These are phyloP conservation scores for Termitomyces sp. DNA, from an alignment of 768 basidiomycete genomes.

Conservation along the genomic window DNA sequence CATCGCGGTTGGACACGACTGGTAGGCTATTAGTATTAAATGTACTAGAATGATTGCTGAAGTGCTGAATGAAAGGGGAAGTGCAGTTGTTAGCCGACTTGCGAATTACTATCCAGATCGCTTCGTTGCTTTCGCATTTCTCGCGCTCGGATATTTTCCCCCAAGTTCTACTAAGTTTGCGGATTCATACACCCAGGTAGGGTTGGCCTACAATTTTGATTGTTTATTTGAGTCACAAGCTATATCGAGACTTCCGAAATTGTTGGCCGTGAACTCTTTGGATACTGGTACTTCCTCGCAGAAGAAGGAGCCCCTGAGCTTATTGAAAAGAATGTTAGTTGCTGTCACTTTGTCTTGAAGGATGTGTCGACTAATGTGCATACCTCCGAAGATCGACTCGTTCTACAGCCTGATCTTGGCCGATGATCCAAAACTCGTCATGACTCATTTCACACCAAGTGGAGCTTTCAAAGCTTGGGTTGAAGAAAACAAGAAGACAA, in stretches of 20 bases:
- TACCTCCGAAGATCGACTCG: constrained; percentile 29
- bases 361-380: neutral
- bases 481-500: constrained; percentile 17
- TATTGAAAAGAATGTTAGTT: constrained; percentile 31
- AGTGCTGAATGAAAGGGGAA: constrained; percentile 28
- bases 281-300: constrained; percentile 34
- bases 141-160: constrained; percentile 29
- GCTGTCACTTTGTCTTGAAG: neutral
- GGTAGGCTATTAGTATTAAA: constrained; percentile 19
- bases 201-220: neutral
- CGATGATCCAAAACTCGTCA: constrained; percentile 22
- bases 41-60: neutral
- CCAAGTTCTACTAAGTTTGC: constrained; percentile 18
- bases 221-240: neutral
- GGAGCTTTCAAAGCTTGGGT: constrained; percentile 27
- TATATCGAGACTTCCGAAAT: constrained; percentile 12
- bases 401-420: constrained; percentile 30
- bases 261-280: constrained; percentile 25
- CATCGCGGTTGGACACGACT: constrained; percentile 41
- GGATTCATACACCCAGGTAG: constrained; percentile 1
- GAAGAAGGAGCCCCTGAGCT: constrained; percentile 26
- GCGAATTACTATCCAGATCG: constrained; percentile 32
- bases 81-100: constrained; percentile 27
- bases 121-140: constrained; percentile 34
- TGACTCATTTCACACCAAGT: constrained; percentile 17